These are phyloP conservation scores for Mycena galopus DNA, from an alignment of 768 basidiomycete genomes.

Conservation along the genomic window DNA sequence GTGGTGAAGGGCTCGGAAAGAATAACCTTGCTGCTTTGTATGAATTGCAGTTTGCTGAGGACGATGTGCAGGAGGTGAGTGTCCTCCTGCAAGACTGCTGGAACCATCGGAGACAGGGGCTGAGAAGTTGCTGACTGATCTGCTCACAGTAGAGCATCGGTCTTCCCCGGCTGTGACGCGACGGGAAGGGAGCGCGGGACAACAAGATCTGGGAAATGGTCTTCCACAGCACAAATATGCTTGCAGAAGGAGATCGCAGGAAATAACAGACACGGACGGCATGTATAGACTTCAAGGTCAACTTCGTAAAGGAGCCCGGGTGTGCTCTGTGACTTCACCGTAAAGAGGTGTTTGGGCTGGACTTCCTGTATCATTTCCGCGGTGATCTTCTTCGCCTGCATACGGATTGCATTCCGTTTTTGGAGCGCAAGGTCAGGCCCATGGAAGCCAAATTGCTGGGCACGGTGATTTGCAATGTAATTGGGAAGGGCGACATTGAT, in stretches of 20 bases:
- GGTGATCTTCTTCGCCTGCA: constrained; percentile 5
- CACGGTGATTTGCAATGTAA: constrained; percentile 32
- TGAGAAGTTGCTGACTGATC: neutral
- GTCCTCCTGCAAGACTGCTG: neutral
- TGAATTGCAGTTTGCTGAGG: neutral
- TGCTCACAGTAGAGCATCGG: neutral
- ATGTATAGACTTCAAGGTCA: constrained; percentile 29
- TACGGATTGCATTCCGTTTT: constrained; percentile 13
- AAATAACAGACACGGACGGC: constrained; percentile 13
- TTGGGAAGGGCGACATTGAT: constrained; percentile 30
- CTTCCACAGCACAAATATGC: constrained; percentile 36
- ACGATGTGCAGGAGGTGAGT: neutral
- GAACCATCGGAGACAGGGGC: neutral
- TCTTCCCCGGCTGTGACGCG: constrained; percentile 2
- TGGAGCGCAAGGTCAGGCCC: constrained; percentile 37
- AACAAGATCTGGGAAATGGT: constrained; percentile 16
- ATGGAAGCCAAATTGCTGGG: constrained; percentile 40
- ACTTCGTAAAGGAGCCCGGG: constrained; percentile 4
- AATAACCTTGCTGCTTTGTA: neutral
- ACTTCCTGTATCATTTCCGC: constrained; percentile 1
- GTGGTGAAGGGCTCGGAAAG: neutral
- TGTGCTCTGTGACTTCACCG: constrained; percentile 3
- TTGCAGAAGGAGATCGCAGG: constrained; percentile 38
- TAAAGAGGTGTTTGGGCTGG: neutral
- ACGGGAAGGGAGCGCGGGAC: neutral